Base-by-base conservation (phyloP, 306 rosid species). In the Herpetospermum pedunculosum region DNA sequence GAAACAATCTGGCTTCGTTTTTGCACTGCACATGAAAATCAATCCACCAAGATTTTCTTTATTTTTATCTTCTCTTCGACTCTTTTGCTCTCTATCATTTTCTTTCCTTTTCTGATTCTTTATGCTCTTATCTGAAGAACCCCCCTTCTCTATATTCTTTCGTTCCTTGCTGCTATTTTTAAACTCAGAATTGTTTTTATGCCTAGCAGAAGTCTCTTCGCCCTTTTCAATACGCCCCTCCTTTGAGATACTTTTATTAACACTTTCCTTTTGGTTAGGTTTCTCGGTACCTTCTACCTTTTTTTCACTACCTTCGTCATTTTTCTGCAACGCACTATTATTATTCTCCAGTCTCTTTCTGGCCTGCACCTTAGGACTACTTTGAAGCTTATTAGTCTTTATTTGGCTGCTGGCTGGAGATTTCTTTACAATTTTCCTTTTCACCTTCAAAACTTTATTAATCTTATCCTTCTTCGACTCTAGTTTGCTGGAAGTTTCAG, bases 11-110 rank as follows among this genome's bases (percentile, higher is more conserved):
- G 97, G 97, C 79, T 88, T 94, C 40, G 98, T 91, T 81, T 89
- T 94, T 78, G 86, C 82, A 74, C 78, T 94, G 90, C 98, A 94
- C 98, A 94, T 88, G 85, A 94, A 94, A 83, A 94, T 94, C 73
- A 86, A 70, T 72, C 98, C 98, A 72, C 92, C 98, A 68, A 85
- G 80, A 43, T 79, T 91, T 82, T 89, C 96, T 43, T 77, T 77
- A 67, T 41, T 77, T 44, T 35, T 71, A 52, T 77, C 85, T 23
- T 63, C 74, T 10, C 54, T 65, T 53, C 15, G 77, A 73, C 37
- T 69, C 64, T 78, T 87, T 37, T 70, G 81, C 29, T 3, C 50
- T 47, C 68, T 78, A 35, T 71, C 80, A 38, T 3, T 47, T 41
- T 70, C 82, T 67, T 81, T 81, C 38, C 48, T 78, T 77, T 21